Percentiles rank a stretch among this genome's conserved stretches.
Conservation (phyloP, 352 stramenopile genomes). For the Aphanomyces invadans region DNA sequence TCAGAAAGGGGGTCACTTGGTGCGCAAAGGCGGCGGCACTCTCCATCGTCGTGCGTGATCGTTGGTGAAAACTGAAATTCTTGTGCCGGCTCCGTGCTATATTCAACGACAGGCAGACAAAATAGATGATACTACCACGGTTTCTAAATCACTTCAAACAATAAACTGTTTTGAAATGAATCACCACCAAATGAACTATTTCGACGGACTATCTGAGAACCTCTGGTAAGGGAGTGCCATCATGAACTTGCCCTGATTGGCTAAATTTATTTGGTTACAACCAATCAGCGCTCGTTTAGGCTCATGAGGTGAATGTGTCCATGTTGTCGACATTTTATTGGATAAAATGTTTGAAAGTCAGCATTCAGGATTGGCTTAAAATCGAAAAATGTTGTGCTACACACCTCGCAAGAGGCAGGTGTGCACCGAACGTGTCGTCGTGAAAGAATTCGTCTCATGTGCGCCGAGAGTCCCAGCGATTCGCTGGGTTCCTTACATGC, state of each 20-base stretch:
- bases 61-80: constrained; percentile 6
- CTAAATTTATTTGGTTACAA: neutral
- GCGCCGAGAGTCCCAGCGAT: too few relatives aligned
- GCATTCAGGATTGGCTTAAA: neutral
- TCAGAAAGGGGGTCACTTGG: constrained; percentile 24
- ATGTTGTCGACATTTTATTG: neutral
- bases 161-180: too few relatives aligned
- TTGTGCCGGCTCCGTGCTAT: too few relatives aligned
- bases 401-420: neutral
- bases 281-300: neutral
- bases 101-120: too few relatives aligned
- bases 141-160: too few relatives aligned
- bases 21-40: neutral
- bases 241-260: neutral
- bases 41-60: neutral
- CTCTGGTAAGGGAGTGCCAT: neutral
- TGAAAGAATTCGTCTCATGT: too few relatives aligned
- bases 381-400: neutral
- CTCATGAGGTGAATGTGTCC: neutral
- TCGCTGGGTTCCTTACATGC: too few relatives aligned
- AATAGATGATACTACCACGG: neutral
- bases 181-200: neutral
- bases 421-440: too few relatives aligned
- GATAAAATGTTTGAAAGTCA: neutral
- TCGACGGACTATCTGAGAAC: neutral